Conservation (phyloP, 768 basidiomycete genomes). For the Paxillus rubicundulus region DNA sequence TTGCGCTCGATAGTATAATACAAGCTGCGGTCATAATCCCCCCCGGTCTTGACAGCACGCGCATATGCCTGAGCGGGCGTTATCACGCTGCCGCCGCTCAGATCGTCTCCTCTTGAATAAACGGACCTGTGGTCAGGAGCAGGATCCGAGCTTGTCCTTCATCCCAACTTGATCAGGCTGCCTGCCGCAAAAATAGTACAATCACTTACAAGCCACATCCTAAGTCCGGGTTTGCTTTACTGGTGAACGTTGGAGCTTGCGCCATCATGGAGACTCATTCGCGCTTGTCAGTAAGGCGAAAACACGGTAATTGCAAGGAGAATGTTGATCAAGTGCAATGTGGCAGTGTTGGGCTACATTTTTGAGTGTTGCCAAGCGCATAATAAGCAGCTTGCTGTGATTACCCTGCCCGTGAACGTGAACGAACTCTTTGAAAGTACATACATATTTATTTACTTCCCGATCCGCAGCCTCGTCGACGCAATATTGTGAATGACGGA, state of each 20-base stretch:
- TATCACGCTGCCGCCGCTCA: neutral
- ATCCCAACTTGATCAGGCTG: neutral
- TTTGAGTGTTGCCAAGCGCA: too few species aligned
- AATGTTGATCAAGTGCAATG: neutral
- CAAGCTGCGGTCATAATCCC: constrained; percentile 7
- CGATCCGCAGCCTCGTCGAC: too few species aligned
- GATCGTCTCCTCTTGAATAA: neutral
- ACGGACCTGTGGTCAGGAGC: constrained; percentile 4
- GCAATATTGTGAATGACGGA: too few species aligned
- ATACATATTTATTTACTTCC: too few species aligned
- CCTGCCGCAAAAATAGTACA: neutral
- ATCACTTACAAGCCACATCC: neutral
- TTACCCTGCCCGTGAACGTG: too few species aligned
- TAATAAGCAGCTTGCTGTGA: too few species aligned
- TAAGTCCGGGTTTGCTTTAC: neutral
- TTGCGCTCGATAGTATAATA: constrained; percentile 19
- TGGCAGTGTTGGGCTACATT: too few species aligned
- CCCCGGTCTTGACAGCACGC: constrained; percentile 10
- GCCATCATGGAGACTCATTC: constrained; percentile 8
- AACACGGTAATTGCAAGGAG: too few species aligned
- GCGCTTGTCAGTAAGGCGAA: neutral
- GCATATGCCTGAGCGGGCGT: constrained; percentile 25
- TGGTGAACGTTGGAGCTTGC: neutral
- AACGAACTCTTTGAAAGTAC: too few species aligned
- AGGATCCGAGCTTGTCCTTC: neutral